Evolutionary conservation across 2,329 filamentous ascomycete species (phyloP), one percentile per base, ranked within the genome.

Genomic region (Sclerotinia subarctica): DNA sequence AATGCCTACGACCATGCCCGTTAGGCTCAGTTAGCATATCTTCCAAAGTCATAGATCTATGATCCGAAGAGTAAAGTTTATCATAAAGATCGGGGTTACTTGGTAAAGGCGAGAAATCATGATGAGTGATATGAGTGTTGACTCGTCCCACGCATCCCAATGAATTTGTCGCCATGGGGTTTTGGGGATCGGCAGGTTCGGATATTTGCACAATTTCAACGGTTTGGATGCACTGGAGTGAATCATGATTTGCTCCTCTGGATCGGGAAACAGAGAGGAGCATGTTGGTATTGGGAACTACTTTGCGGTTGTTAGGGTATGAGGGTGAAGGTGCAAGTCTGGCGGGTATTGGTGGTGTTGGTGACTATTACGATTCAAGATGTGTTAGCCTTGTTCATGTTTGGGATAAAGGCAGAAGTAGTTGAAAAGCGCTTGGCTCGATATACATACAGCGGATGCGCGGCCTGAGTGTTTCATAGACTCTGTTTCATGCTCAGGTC

Each of bases 101-200:
- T 13, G 65, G 65, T 47, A 63, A n/a, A 3, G 56, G 65, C 2
- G 58, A 32, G 24, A 1, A 11, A 54, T 67, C 57, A 2, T 67
- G 65, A 51, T 62, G 56, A 17, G 49, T 38, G 24, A 67, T 63
- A 2, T 64, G 17, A 1, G 65, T 67, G 35, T 62, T 57, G 5
- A 67, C 65, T 35, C 59, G n/a, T 21, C 57, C 47, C 3, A 53
- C 15, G 5, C 24, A 26, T 2, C 65, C 65, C 6, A 67, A 46
- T 6, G 65, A 38, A 24, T 64, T 56, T 29, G 38, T 19, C 29
- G 11, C 7, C 32, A 63, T 52, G 5, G 65, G 47, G 35, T 67
- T 35, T 4, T 17, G 8, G 3, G 65, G 49, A 32, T 53, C 57
- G 21, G 26, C 65, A 26, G 24, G 47, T 7, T 54, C 65, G 24